Base-by-base conservation (phyloP, 2,329 filamentous ascomycete genomes). In the Aspergillus intermedius region DNA sequence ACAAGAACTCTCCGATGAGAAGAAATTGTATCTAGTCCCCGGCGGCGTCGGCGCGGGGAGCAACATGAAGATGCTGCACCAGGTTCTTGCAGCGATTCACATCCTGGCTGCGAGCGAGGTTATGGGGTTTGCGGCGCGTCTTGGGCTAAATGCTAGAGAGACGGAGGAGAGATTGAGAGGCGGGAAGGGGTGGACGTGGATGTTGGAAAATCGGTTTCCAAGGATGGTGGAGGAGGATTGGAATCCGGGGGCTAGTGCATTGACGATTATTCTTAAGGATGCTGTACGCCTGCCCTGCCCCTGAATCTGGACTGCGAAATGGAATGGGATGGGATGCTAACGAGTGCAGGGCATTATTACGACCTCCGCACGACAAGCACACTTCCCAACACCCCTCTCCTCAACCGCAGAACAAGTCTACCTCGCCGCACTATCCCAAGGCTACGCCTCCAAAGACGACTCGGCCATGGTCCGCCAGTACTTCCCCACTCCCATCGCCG, bases 401-500 rank as follows among this genome's bases (percentile, higher is more conserved):
- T 77, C 76, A 34, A 74, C 76, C 0, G 82, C 83, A 9, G 84
- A 87, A 66, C 82, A 86, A 63, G 74, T 79, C 23, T 86, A 85
- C 60, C 76, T 84, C 48, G 67, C 78, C 23, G 81, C 76, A 12
- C 64, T 86, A 6, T 72, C 77, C 21, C 76, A 78, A 37, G 84
- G 83, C 8, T 82, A 73, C 54, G 73, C 76, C 0, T 60, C 71
- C 10, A 69, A 78, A 45, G 79, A 81, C 54, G 79, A 82, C 53
- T 76, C 78, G 2, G 73, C 75, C 10, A 69, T 81, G 56, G 77
- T 82, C 13, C 77, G 77, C 46, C 70, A 80, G 44, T 82, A 80
- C 65, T 66, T 57, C 46, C 32, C 60, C 13, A 63, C 69, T 0
- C 67, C 74, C 1, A 67, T 77, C 10, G 53, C 66, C n/a, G 61